Evolutionary conservation across 75 land plant species (phyloP), one percentile per base, ranked within the genome.

Genomic region (Selaginella tamariscina): DNA sequence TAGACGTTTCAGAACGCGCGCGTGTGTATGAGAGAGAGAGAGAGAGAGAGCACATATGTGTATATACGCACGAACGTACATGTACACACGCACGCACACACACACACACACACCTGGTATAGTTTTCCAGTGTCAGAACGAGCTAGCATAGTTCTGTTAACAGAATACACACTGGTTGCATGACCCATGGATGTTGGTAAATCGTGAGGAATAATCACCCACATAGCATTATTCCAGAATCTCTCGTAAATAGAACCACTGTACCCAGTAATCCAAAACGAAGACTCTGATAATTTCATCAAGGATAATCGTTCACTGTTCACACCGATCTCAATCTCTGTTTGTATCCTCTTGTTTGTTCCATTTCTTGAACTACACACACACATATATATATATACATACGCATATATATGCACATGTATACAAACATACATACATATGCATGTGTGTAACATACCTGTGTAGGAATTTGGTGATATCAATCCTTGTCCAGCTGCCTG

Each of bases 201-300:
- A 31, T 88, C 86, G 73, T 81, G 89, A 15, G 89, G 89, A 21
- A 83, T 82, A 59, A 85, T 68, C 56, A 88, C 91, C 91, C 91
- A 88, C 65, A 81, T 79, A n/a, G 85, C 30, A 32, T 88, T 88
- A 81, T 88, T 88, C 91, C 91, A 88, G 55, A 81, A 85, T 71
- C 91, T 88, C 76, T 88, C 89, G 72, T 80, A 88, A 13, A 88
- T 85, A 5, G 86, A 78, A 1, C 91, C 91, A 75, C 91, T 88
- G 28, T 80, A 75, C 2, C 89, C 91, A 21, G 89, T 88, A 1
- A 83, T 66, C 86, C 88, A 88, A 13, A 88, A 62, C 0, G 91
- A 88, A 30, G 78, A 32, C 30, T 88, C 89, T 24, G 89, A 83
- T 74, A 85, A 83, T 44, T 59, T 81, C 11, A 73, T 81, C 33